A percentile compares a stretch with the other conserved stretches of the same genome.
Evolutionary conservation across 768 basidiomycete species (phyloP).

Genomic region (Cystofilobasidium ferigula): DNA sequence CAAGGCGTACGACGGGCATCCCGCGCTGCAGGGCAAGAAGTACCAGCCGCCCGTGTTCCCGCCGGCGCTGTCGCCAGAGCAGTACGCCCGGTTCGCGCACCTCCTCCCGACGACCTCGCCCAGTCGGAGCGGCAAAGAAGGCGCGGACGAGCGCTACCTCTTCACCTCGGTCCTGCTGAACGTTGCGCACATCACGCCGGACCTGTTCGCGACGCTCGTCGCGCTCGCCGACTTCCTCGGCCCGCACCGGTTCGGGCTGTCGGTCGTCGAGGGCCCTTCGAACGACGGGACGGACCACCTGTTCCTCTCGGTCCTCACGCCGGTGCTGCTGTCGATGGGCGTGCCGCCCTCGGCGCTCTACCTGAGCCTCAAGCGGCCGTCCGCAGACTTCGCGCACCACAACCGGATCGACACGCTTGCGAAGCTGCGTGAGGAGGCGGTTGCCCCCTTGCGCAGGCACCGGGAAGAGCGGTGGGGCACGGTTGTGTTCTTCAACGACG

Average conservation of each 20-base stretch:
- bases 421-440: conserved; percentile 34
- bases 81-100: conserved; percentile 6
- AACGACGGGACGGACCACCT: conserved; percentile 16
- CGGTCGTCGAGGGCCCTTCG: conserved; percentile 22
- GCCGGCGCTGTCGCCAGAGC: background rate
- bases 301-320: conserved; percentile 14
- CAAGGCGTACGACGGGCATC: background rate
- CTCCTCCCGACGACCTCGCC: background rate
- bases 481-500: conserved; percentile 38
- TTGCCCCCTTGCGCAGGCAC: conserved; percentile 33
- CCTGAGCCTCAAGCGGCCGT: conserved; percentile 9
- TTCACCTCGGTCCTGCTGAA: conserved; percentile 15
- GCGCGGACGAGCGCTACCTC: conserved; percentile 3
- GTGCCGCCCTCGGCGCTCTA: conserved; percentile 10
- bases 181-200: conserved; percentile 5
- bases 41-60: background rate
- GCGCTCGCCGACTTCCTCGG: conserved; percentile 15
- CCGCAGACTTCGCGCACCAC: conserved; percentile 22
- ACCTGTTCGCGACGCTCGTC: conserved; percentile 20
- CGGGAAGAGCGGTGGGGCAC: conserved; percentile 21
- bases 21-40: background rate
- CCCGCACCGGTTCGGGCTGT: conserved; percentile 5
- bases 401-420: conserved; percentile 36
- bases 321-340: conserved; percentile 18
- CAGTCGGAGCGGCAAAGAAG: background rate